Conservation (phyloP, 2,329 filamentous ascomycete species). For the Volutella citrinella region DNA sequence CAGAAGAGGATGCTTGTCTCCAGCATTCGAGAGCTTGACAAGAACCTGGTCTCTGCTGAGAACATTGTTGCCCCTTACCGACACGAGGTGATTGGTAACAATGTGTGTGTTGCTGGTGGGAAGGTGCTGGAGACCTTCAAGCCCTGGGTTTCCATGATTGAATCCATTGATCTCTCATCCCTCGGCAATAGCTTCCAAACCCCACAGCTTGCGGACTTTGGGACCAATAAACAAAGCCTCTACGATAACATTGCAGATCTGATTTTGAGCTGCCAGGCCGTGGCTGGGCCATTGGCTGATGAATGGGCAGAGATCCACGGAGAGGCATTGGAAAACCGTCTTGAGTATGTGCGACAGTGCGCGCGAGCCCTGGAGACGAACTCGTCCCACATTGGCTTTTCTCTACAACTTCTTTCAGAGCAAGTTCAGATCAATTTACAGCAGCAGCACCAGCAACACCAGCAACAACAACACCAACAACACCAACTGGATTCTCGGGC, state of each 20-base stretch:
- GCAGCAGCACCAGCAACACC: conserved; percentile 35
- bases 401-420: conserved; percentile 82
- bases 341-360: conserved; percentile 76
- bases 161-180: conserved; percentile 84
- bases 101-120: conserved; percentile 72
- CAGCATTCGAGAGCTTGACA: conserved; percentile 82
- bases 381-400: conserved; percentile 83
- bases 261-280: conserved; percentile 80
- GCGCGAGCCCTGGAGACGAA: conserved; percentile 80
- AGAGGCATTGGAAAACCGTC: conserved; percentile 80
- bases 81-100: conserved; percentile 79
- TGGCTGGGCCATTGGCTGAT: conserved; percentile 87
- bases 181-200: conserved; percentile 77
- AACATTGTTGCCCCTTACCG: conserved; percentile 77
- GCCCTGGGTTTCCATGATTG: conserved; percentile 84
- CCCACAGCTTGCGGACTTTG: conserved; percentile 83
- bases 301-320: conserved; percentile 95
- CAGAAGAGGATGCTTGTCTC: conserved; percentile 81
- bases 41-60: conserved; percentile 72
- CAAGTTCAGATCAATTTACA: conserved; percentile 62
- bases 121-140: conserved; percentile 86
- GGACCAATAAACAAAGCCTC: conserved; percentile 84
- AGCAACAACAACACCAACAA: not conserved
- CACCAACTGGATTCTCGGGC: conserved; percentile 35
- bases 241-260: conserved; percentile 94